phyloP scores from a whole-genome alignment of 1,284 basidiomycete species.

The Heliocybe sulcata region DNA sequence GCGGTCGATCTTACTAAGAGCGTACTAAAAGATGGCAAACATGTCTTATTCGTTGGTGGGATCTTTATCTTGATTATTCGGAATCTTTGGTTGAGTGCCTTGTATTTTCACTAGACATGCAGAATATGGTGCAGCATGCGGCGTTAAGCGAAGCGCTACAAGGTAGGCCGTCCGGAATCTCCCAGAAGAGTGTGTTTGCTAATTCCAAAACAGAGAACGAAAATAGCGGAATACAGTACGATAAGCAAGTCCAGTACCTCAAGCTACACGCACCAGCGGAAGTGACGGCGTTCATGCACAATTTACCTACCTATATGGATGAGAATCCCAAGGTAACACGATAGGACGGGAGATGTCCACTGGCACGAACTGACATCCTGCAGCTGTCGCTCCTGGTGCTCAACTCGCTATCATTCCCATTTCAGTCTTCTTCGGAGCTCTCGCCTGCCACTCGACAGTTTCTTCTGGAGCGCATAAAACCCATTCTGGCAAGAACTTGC shows the following conservation, averaged over 20 bases:
- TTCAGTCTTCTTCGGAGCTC: slow-evolving; percentile 39
- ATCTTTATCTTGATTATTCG: neutral
- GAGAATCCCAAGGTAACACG: slow-evolving; percentile 38
- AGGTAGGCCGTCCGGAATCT: slow-evolving; percentile 21
- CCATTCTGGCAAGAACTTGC: slow-evolving; percentile 41
- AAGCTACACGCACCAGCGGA: slow-evolving; percentile 42
- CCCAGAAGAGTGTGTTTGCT: slow-evolving; percentile 8
- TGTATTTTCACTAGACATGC: slow-evolving; percentile 42
- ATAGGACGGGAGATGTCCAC: neutral
- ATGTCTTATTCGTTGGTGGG: neutral
- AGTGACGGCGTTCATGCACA: slow-evolving; percentile 51
- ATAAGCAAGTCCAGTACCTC: slow-evolving; percentile 34
- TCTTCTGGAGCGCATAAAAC: slow-evolving; percentile 45
- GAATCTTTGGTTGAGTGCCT: too few relatives aligned
- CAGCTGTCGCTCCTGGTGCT: slow-evolving; percentile 56
- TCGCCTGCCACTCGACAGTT: slow-evolving; percentile 26
- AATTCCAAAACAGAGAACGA: slow-evolving; percentile 15
- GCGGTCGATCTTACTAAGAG: neutral
- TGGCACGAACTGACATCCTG: slow-evolving; percentile 8
- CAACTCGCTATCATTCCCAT: slow-evolving; percentile 59
- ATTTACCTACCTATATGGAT: slow-evolving; percentile 38
- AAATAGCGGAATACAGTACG: slow-evolving; percentile 16
- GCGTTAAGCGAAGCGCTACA: slow-evolving; percentile 32
- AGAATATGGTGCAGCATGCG: slow-evolving; percentile 53
- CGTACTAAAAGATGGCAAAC: neutral